Conservation (phyloP, 345 rosid genomes). For the Gynandropsis gynandra region DNA sequence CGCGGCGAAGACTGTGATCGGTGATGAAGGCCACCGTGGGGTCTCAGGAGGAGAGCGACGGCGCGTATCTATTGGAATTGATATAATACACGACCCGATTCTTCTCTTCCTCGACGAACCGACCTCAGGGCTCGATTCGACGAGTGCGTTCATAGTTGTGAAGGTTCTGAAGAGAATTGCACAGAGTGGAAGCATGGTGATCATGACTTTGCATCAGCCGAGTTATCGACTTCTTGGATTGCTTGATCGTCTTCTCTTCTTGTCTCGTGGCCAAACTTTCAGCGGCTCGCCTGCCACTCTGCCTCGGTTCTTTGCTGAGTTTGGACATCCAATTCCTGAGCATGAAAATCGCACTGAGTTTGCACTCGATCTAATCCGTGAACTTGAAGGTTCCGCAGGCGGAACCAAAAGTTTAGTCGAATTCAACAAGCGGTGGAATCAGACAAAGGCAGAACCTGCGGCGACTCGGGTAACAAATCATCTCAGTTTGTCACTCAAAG, state of each 20-base stretch:
- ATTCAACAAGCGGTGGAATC: conserved; percentile 49
- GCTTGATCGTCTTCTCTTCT: conserved; percentile 49
- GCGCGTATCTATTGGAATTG: conserved; percentile 57
- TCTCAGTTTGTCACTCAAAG: conserved; percentile 39
- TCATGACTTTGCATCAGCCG: conserved; percentile 74
- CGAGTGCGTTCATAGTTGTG: conserved; percentile 70
- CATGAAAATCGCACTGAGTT: conserved; percentile 59
- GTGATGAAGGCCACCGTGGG: conserved; percentile 71
- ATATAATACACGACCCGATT: conserved; percentile 60
- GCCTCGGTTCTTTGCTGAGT: conserved; percentile 46
- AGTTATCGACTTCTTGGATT: conserved; percentile 54
- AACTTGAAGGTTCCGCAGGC: conserved; percentile 50
- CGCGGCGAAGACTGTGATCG: conserved; percentile 62
- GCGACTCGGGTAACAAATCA: not conserved
- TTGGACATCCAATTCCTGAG: conserved; percentile 65
- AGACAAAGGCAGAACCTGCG: not conserved
- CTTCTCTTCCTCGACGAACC: conserved; percentile 67
- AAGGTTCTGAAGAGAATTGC: conserved; percentile 65
- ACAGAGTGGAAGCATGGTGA: conserved; percentile 58
- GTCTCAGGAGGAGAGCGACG: conserved; percentile 69
- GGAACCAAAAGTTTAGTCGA: conserved; percentile 49
- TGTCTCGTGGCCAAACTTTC: conserved; percentile 53
- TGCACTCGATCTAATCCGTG: conserved; percentile 57
- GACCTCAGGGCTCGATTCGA: conserved; percentile 75
- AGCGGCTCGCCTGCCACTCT: conserved; percentile 41